Base-by-base conservation (phyloP, 73 alveolate genomes). In the Tetrahymena elliotti region DNA sequence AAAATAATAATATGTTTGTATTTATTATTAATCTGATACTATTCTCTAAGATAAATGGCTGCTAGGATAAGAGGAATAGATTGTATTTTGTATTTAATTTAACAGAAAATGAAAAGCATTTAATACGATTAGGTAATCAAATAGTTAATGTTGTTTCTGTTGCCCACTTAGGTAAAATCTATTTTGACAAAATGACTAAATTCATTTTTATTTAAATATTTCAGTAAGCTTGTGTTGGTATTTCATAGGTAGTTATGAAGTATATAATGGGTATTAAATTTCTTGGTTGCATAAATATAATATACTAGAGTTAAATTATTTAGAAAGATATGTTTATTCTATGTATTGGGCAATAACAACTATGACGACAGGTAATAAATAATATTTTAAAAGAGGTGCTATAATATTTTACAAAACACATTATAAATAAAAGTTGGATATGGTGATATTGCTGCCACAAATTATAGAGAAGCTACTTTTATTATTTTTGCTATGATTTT, bases 381-480 rank as follows among this genome's bases (percentile, higher is more conserved):
- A 47, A 18, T 47, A 47, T 13, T 47, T 47, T 47, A 18, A 12
- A 40, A 40, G 9, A 40, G 9, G 15, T 47, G 13, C 6, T 47
- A 1, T 47, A 5, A 8, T 18, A 8, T 13, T 47, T 15, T 18
- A 18, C 10, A 22, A 18, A 8, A 8, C 13, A 47, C 6, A 2
- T 4, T 18, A 47, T 18, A 12, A 18, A 8, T 47, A 47, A 47
- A 12, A 47, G 99, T 97, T 0, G 99, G 99, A 24, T 98, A 97
- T 96, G 99, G 99, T 18, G 99, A 98, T 95, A 95, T 98, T 1
- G 96, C 98, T 9, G 97, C 98, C 6, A 96, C 53, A 34, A 97
- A 97, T 33, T 37, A 93, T 34, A 18, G 93, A 37, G 99, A 98
- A 95, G 96, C 96, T 84, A 47, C 96, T 7, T 83, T 98, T 68